A percentile compares a stretch with the other conserved stretches of the same genome.
These are phyloP conservation scores for Pythium chondricola DNA, from an alignment of 352 stramenopile genomes.

Conservation along the genomic window DNA sequence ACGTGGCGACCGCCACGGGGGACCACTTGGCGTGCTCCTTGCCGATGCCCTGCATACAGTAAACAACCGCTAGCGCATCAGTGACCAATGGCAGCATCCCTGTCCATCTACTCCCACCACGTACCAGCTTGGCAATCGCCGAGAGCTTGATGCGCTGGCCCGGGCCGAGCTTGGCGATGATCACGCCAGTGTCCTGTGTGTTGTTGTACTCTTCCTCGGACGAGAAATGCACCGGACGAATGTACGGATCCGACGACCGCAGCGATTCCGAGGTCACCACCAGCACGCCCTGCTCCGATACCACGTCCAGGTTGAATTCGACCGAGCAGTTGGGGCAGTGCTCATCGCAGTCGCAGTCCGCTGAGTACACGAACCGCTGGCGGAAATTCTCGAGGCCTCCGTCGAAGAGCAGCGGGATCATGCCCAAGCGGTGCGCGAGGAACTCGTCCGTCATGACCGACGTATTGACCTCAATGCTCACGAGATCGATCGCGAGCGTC, in stretches of 20 bases:
- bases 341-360: conserved; percentile 92
- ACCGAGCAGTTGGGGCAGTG: conserved; percentile 96
- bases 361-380: conserved; percentile 87
- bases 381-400: conserved; percentile 84
- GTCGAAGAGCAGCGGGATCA: conserved; percentile 94
- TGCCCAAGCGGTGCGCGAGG: conserved; percentile 95
- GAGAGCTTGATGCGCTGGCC: conserved; percentile 94
- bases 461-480: conserved; percentile 97
- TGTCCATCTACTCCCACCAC: conserved; percentile 8
- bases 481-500: conserved; percentile 98
- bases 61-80: not conserved
- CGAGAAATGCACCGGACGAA: conserved; percentile 79
- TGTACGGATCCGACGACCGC: conserved; percentile 82
- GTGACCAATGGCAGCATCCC: too few species aligned
- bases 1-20: conserved; percentile 92
- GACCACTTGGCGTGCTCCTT: conserved; percentile 98
- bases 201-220: conserved; percentile 89
- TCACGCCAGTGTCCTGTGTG: conserved; percentile 93
- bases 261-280: conserved; percentile 75
- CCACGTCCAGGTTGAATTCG: conserved; percentile 95
- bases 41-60: conserved; percentile 82
- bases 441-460: conserved; percentile 98
- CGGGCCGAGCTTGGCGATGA: conserved; percentile 95
- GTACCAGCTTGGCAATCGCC: conserved; percentile 88
- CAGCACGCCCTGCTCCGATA: conserved; percentile 53